A percentile compares a stretch with the other conserved stretches of the same genome.
Evolutionary conservation across 495 filamentous ascomycete species (phyloP).

Genomic region (Penicillium subrubescens): DNA sequence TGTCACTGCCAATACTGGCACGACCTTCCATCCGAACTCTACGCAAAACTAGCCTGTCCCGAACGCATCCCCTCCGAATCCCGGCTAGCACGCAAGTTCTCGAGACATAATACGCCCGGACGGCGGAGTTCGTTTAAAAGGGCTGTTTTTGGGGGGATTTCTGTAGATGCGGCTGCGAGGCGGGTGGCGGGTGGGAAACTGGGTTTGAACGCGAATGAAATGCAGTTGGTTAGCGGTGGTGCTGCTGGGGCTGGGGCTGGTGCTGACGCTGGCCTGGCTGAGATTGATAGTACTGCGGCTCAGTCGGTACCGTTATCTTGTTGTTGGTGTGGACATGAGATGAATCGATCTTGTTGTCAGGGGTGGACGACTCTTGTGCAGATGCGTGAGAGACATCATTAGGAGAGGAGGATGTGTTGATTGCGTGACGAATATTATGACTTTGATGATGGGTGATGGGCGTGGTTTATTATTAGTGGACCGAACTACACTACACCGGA

Average conservation of each 20-base stretch:
- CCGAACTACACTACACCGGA: too few species aligned
- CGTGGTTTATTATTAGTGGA: too few species aligned
- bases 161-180: constrained; percentile 29
- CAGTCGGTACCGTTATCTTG: constrained; percentile 55
- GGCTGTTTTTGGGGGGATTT: constrained; percentile 15
- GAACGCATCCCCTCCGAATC: constrained; percentile 54
- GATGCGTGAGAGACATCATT: constrained; percentile 66
- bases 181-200: constrained; percentile 7
- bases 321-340: constrained; percentile 77
- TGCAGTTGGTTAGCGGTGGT: background rate
- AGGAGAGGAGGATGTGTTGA: background rate
- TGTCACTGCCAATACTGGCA: constrained; percentile 82
- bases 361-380: constrained; percentile 73
- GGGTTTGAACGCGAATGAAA: background rate
- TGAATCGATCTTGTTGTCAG: constrained; percentile 71
- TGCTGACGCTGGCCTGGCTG: background rate
- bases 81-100: constrained; percentile 15
- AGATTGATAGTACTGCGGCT: background rate
- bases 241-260: background rate
- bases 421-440: background rate
- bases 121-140: constrained; percentile 6
- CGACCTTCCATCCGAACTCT: constrained; percentile 74
- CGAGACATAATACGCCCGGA: constrained; percentile 4
- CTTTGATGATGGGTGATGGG: background rate
- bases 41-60: constrained; percentile 70